Percentiles rank a stretch among this genome's conserved stretches.
These are phyloP conservation scores for Aureobasidium sp. DNA, from an alignment of 2,329 filamentous ascomycete species.

Conservation along the genomic window DNA sequence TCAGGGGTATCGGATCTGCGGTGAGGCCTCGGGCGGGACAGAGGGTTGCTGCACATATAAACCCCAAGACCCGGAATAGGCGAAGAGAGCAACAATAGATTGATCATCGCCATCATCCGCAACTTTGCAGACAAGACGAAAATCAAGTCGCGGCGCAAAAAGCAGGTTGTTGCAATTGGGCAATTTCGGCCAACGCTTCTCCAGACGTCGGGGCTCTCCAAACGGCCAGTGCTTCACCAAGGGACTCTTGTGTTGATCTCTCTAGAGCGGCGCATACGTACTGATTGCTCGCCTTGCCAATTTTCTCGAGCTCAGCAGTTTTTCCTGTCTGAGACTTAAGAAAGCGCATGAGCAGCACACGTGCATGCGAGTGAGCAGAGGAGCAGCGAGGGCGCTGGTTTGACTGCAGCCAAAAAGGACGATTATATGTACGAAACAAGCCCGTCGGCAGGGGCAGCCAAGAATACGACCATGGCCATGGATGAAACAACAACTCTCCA, in stretches of 20 bases:
- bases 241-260: conserved; percentile 10
- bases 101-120: not conserved
- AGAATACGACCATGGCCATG: conserved; percentile 16
- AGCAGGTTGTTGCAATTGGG: not conserved
- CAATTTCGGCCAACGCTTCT: conserved; percentile 1
- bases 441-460: not conserved
- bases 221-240: conserved; percentile 12
- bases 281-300: conserved; percentile 5
- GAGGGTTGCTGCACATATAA: not conserved
- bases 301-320: not conserved
- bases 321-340: not conserved
- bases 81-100: not conserved
- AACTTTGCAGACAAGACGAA: not conserved
- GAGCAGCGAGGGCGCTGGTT: not conserved
- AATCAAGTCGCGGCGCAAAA: not conserved
- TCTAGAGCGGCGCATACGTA: conserved; percentile 5
- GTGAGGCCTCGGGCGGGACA: not conserved
- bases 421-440: conserved; percentile 3
- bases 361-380: not conserved
- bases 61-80: not conserved
- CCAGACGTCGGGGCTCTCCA: not conserved
- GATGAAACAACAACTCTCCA: conserved; percentile 29
- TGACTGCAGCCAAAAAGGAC: not conserved
- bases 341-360: not conserved
- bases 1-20: conserved; percentile 9